Base-by-base conservation (phyloP, 805 yeast species). In the Candida vartiovaarae region DNA sequence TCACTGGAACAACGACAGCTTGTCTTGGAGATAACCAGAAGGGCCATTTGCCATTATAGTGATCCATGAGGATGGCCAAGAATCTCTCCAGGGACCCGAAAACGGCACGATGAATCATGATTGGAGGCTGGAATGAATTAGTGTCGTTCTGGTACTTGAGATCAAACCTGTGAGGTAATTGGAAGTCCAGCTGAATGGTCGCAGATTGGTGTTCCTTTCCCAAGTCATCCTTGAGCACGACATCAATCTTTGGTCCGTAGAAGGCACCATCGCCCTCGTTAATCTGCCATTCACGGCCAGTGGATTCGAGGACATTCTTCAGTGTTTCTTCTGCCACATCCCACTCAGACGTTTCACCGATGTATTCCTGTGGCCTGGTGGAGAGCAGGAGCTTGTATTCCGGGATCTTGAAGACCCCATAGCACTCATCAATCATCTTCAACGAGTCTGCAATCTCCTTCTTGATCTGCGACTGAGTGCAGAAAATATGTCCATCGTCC, bases 401-500 rank as follows among this genome's bases (percentile, higher is more conserved):
- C 24, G 60, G 57, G 11, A 65, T 55, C 6, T 61, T 53, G 48
- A 69, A 69, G 56, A 90, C 84, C 0, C 68, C 66, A 60, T 93
- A 93, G 32, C 90, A 80, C 48, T 82, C 74, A 55, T 82, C 83
- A 42, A 93, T 76, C 56, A 93, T 68, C 54, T 78, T 72, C 45
- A 93, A 70, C 9, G 93, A 84, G 43, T 78, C 75, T 8, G 71
- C 56, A 39, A 93, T 89, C 59, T 93, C 99, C 29, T 61, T 54
- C 39, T 74, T 75, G 39, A 93, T 81, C 64, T 93, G 99, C 6
- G 74, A 78, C 32, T 75, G 71, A 2, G 82, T 77, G 60, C 99
- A 93, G 62, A 93, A 93, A 27, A 93, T 90, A 56, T 93, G 99
- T 6, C 97, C 98, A 62, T 93, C 99, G 63, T 93, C 99, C 66